Percentiles rank a stretch among this genome's conserved stretches.
Evolutionary conservation across 2,329 filamentous ascomycete species (phyloP).

Genomic region (Cercospora sp.): DNA sequence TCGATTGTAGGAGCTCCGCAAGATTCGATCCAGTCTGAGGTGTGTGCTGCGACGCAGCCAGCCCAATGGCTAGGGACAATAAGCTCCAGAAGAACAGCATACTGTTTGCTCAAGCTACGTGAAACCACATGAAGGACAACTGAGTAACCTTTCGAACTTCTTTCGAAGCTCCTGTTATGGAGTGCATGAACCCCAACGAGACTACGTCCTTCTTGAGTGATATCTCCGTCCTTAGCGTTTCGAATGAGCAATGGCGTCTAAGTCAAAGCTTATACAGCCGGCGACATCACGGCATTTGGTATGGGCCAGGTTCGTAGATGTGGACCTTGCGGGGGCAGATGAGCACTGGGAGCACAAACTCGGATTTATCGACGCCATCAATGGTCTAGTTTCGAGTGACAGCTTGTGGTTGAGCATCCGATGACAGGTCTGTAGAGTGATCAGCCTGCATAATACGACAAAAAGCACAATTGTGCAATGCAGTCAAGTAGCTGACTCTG

Average conservation of each 20-base stretch:
- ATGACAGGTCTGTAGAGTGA: background rate
- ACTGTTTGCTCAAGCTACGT: background rate
- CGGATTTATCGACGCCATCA: background rate
- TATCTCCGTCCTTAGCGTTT: background rate
- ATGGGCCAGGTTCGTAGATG: background rate
- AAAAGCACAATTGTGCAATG: background rate
- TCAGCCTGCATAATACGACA: background rate
- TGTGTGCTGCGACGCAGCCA: conserved; percentile 11
- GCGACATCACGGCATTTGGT: background rate
- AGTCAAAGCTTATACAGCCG: background rate
- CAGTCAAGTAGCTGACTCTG: background rate
- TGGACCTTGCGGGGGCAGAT: background rate
- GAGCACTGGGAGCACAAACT: background rate
- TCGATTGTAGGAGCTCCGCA: conserved; percentile 8
- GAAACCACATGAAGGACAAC: background rate
- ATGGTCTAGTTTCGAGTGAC: background rate
- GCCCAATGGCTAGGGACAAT: background rate
- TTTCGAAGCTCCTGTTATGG: background rate
- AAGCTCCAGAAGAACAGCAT: conserved; percentile 1
- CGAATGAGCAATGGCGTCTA: background rate
- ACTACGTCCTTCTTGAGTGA: background rate
- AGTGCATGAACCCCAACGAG: background rate
- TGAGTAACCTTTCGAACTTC: background rate
- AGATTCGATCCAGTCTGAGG: background rate
- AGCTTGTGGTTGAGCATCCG: background rate